phyloP scores from a whole-genome alignment of 371 early-diverging fungal species.

The Fennellomyces sp. region DNA sequence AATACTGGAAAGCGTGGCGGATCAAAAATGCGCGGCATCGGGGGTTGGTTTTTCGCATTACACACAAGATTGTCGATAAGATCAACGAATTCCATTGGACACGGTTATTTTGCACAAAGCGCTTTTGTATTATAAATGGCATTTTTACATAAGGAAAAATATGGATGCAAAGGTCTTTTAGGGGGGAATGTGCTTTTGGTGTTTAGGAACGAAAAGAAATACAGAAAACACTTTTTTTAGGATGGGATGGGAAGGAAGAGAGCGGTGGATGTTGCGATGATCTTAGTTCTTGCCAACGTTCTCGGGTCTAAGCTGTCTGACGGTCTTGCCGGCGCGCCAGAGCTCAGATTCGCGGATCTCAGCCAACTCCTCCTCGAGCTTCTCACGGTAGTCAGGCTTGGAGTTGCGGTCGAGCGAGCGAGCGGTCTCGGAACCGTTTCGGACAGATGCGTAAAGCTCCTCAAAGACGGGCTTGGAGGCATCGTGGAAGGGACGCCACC shows the following conservation, averaged over 20 bases:
- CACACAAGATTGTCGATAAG: background rate
- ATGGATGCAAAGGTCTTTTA: no score
- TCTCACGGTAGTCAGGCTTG: constrained; percentile 88
- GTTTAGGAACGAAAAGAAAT: background rate
- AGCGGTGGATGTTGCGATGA: background rate
- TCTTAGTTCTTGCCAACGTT: constrained; percentile 49
- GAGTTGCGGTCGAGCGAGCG: constrained; percentile 90
- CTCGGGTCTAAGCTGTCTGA: constrained; percentile 88
- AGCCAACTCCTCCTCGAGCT: constrained; percentile 87
- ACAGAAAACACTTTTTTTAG: background rate
- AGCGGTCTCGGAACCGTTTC: constrained; percentile 89
- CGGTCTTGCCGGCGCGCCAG: constrained; percentile 85
- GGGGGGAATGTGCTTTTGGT: background rate
- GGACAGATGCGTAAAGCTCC: constrained; percentile 86
- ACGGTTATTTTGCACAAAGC: no score
- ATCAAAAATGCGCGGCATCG: background rate
- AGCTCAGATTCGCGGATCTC: constrained; percentile 76
- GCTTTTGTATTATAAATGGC: no score
- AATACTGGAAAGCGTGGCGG: no score
- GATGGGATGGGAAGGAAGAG: background rate
- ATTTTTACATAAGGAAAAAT: background rate
- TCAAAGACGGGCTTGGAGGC: constrained; percentile 95
- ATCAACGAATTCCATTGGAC: background rate
- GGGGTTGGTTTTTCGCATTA: no score
- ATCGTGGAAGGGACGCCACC: constrained; percentile 93